These are phyloP conservation scores for Candida tibetensis DNA, from an alignment of 805 yeast species.

Conservation along the genomic window DNA sequence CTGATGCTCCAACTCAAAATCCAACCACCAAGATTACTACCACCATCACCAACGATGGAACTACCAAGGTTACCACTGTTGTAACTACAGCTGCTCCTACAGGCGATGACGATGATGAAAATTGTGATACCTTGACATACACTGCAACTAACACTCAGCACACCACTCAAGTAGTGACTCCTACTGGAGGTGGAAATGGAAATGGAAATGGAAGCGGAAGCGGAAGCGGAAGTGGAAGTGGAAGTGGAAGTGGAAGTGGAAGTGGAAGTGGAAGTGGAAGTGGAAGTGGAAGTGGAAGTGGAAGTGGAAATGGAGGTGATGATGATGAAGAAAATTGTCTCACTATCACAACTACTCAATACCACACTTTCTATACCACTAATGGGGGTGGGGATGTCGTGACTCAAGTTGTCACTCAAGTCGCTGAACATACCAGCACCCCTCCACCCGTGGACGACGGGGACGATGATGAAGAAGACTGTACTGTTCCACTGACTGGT, in stretches of 20 bases:
- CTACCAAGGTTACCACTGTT: background rate
- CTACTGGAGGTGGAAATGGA: conserved; percentile 1
- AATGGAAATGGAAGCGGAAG: conserved; percentile 4
- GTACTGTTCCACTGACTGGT: conserved; percentile 1
- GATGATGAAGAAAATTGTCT: conserved; percentile 4
- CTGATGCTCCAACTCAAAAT: conserved; percentile 2
- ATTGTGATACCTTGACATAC: conserved; percentile 9
- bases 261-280: too few relatives aligned
- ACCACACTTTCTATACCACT: conserved; percentile 11
- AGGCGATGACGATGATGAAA: conserved; percentile 11
- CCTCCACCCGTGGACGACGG: background rate
- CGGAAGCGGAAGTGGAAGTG: too few relatives aligned
- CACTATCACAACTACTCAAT: background rate
- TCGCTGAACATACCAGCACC: background rate
- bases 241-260: too few relatives aligned
- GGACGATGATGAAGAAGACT: background rate
- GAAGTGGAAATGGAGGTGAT: conserved; percentile 9
- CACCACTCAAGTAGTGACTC: conserved; percentile 3
- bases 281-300: too few relatives aligned
- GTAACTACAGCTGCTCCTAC: background rate
- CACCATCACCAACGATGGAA: conserved; percentile 1
- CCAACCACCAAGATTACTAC: background rate
- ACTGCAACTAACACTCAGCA: background rate
- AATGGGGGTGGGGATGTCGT: conserved; percentile 2
- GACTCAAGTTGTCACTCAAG: conserved; percentile 4